Percentiles rank a stretch among this genome's conserved stretches.
phyloP scores from a whole-genome alignment of 331 rosid species.

The Prunus yedoensis region DNA sequence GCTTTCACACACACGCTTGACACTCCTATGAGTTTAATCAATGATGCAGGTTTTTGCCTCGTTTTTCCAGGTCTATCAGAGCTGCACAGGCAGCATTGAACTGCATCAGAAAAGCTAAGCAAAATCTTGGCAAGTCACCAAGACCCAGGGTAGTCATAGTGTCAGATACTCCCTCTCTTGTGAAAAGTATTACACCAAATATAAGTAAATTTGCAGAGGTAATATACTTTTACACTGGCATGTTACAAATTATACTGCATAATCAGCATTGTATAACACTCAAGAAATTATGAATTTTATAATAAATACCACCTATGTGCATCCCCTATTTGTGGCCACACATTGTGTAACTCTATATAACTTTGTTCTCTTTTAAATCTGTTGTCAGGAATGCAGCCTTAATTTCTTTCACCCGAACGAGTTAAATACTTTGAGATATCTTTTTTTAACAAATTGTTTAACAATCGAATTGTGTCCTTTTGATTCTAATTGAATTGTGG shows the following conservation, averaged over 20 bases:
- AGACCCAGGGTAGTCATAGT: slow-evolving; percentile 77
- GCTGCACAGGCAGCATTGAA: slow-evolving; percentile 72
- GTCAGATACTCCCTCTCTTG: slow-evolving; percentile 80
- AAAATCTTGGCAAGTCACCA: slow-evolving; percentile 32
- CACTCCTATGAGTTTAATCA: background rate
- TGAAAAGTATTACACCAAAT: slow-evolving; percentile 50
- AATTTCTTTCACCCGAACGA: background rate
- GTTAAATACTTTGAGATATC: background rate
- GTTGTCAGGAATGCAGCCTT: background rate
- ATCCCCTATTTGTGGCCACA: too few relatives aligned
- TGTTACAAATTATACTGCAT: background rate
- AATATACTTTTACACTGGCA: slow-evolving; percentile 9
- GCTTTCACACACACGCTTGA: background rate
- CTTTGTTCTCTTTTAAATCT: background rate
- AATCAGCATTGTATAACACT: background rate
- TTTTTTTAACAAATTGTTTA: background rate
- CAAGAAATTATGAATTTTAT: background rate
- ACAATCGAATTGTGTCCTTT: background rate
- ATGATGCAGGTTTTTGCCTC: slow-evolving; percentile 26
- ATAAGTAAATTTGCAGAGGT: slow-evolving; percentile 88
- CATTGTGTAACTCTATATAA: background rate
- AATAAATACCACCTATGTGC: background rate
- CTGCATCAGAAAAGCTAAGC: slow-evolving; percentile 60
- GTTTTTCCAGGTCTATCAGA: slow-evolving; percentile 67
- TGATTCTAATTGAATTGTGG: slow-evolving; percentile 4